phyloP scores from a whole-genome alignment of 768 basidiomycete species.

The Leucocoprinus birnbaumii region DNA sequence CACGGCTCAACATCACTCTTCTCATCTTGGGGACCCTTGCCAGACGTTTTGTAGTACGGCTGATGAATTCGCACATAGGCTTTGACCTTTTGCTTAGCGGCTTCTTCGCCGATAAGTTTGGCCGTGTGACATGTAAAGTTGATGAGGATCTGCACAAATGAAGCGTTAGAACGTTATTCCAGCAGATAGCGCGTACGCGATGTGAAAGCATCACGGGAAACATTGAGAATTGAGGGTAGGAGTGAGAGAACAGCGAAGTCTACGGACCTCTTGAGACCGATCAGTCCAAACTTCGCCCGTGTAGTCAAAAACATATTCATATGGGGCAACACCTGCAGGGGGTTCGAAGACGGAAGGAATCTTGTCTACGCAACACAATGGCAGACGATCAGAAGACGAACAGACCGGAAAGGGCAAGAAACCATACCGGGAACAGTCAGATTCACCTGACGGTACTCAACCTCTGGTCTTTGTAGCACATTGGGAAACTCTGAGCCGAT shows the following conservation, averaged over 20 bases:
- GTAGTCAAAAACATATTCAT: conserved; percentile 81
- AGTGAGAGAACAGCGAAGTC: conserved; percentile 9
- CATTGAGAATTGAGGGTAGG: neutral
- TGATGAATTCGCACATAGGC: conserved; percentile 77
- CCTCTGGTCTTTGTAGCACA: conserved; percentile 60
- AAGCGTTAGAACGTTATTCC: neutral
- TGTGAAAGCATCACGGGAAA: conserved; percentile 1
- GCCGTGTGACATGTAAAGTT: conserved; percentile 70
- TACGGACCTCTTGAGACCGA: conserved; percentile 67
- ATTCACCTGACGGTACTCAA: conserved; percentile 83
- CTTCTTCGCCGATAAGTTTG: conserved; percentile 68
- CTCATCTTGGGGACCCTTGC: conserved; percentile 65
- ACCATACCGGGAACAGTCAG: conserved; percentile 65
- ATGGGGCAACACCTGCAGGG: conserved; percentile 63
- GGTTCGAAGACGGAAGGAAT: conserved; percentile 72
- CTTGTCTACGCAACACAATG: conserved; percentile 42
- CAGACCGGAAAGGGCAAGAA: conserved; percentile 5
- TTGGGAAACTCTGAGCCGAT: conserved; percentile 74
- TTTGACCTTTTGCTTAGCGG: conserved; percentile 74
- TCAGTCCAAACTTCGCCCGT: conserved; percentile 79
- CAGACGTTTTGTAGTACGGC: conserved; percentile 74
- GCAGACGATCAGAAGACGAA: conserved; percentile 7
- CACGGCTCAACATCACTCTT: conserved; percentile 72
- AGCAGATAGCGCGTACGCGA: neutral
- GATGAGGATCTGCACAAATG: conserved; percentile 62